A percentile compares a stretch with the other conserved stretches of the same genome.
Evolutionary conservation across 352 stramenopile genomes (phyloP).

Genomic region (Phytophthora crassamura): DNA sequence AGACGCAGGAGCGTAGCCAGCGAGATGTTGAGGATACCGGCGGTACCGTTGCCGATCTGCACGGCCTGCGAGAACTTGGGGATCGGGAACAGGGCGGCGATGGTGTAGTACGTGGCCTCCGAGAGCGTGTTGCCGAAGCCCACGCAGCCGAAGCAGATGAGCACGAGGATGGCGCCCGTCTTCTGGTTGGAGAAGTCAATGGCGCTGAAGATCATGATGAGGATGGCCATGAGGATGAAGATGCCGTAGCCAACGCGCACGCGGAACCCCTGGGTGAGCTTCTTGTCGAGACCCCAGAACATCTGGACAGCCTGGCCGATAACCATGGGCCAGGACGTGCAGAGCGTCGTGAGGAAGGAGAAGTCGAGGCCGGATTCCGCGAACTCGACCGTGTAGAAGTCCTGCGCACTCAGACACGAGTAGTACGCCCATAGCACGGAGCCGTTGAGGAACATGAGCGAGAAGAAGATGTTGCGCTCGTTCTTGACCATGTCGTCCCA

Average conservation of each 20-base stretch:
- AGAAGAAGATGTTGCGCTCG: constrained; percentile 53
- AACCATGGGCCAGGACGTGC: constrained; percentile 56
- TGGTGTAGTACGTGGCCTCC: constrained; percentile 59
- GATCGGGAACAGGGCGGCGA: constrained; percentile 64
- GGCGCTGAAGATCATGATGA: constrained; percentile 62
- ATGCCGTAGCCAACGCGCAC: constrained; percentile 50
- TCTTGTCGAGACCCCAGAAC: constrained; percentile 53
- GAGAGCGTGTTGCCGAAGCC: constrained; percentile 57
- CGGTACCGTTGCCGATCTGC: constrained; percentile 66
- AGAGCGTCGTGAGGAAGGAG: constrained; percentile 59
- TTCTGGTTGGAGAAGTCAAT: constrained; percentile 46
- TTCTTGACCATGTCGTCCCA: constrained; percentile 54
- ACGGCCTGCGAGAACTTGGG: constrained; percentile 74
- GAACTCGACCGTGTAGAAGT: constrained; percentile 59
- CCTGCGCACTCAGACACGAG: constrained; percentile 64
- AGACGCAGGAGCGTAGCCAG: constrained; percentile 60
- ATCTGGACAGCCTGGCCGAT: constrained; percentile 53
- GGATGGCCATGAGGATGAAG: constrained; percentile 48
- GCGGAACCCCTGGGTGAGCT: constrained; percentile 42
- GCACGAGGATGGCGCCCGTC: constrained; percentile 47
- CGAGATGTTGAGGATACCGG: constrained; percentile 66
- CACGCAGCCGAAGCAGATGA: constrained; percentile 51
- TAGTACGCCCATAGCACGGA: constrained; percentile 73
- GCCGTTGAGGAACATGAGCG: constrained; percentile 67
- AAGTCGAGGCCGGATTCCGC: constrained; percentile 52